A percentile compares a stretch with the other conserved stretches of the same genome.
phyloP scores from a whole-genome alignment of 2,329 filamentous ascomycete species.

The Waltergamsia citrina region DNA sequence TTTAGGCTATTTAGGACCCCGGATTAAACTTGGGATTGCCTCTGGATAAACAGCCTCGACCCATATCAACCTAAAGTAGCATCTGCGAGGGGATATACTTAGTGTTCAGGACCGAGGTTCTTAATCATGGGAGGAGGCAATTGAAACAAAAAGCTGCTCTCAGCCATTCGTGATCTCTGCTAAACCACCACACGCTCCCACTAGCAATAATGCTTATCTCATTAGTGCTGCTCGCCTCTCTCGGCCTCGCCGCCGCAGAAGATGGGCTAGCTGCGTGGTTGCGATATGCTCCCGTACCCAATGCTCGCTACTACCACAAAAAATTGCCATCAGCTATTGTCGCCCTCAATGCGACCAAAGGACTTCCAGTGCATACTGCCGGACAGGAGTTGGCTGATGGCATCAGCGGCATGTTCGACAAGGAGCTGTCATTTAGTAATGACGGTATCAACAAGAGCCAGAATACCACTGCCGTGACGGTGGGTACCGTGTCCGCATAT shows the following conservation, averaged over 20 bases:
- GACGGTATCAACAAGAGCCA: not conserved
- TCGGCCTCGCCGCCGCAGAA: slow-evolving; percentile 31
- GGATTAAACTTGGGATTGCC: no score
- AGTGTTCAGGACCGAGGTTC: no score
- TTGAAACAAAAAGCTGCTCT: no score
- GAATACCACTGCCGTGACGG: slow-evolving; percentile 6
- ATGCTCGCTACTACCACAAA: slow-evolving; percentile 19
- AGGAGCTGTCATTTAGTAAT: slow-evolving; percentile 28
- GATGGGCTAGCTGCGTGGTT: slow-evolving; percentile 55
- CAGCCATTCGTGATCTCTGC: no score
- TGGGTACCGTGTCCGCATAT: slow-evolving; percentile 13
- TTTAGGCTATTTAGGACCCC: no score
- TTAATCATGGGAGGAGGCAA: no score
- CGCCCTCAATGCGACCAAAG: slow-evolving; percentile 40
- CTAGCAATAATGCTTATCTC: no score
- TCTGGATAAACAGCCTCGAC: no score
- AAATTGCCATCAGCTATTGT: slow-evolving; percentile 38
- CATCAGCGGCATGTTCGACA: slow-evolving; percentile 46
- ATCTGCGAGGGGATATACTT: no score
- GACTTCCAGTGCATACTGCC: slow-evolving; percentile 49
- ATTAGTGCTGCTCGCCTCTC: not conserved
- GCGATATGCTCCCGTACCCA: slow-evolving; percentile 46
- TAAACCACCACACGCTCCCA: no score
- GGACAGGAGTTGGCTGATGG: slow-evolving; percentile 49
- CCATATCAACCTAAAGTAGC: no score